A percentile compares a stretch with the other conserved stretches of the same genome.
These are phyloP conservation scores for Fusarium pseudograminearum DNA, from an alignment of 2,329 filamentous ascomycete genomes.

Conservation along the genomic window DNA sequence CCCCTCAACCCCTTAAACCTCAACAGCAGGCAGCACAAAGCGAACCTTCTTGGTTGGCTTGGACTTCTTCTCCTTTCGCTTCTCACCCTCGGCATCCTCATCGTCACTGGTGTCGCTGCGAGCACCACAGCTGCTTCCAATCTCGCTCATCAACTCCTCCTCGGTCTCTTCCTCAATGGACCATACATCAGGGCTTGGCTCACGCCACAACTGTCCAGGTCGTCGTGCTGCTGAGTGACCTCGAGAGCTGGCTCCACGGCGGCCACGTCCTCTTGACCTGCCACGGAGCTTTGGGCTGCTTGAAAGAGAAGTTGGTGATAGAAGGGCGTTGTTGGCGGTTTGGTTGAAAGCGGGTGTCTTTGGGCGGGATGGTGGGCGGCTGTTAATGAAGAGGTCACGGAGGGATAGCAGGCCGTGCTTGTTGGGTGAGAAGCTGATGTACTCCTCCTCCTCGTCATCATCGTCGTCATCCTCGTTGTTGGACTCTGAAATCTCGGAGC, in stretches of 20 bases:
- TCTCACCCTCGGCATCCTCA: slow-evolving; percentile 25
- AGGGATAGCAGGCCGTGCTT: slow-evolving; percentile 58
- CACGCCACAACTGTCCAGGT: slow-evolving; percentile 63
- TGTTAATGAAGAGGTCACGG: slow-evolving; percentile 57
- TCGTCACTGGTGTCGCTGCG: slow-evolving; percentile 50
- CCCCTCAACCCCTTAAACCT: slow-evolving; percentile 43
- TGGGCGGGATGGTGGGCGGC: slow-evolving; percentile 48
- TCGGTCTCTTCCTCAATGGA: slow-evolving; percentile 70
- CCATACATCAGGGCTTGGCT: slow-evolving; percentile 71
- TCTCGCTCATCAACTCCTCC: slow-evolving; percentile 62
- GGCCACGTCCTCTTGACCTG: slow-evolving; percentile 48
- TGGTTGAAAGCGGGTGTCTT: slow-evolving; percentile 51
- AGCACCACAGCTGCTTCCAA: slow-evolving; percentile 50
- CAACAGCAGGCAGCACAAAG: slow-evolving; percentile 63
- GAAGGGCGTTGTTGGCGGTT: slow-evolving; percentile 47
- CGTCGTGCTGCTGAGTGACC: slow-evolving; percentile 52
- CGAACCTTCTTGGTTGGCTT: slow-evolving; percentile 69
- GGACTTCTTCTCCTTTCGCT: slow-evolving; percentile 50
- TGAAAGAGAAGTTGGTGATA: slow-evolving; percentile 44
- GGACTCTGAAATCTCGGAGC: slow-evolving; percentile 57
- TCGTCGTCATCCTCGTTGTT: slow-evolving; percentile 62
- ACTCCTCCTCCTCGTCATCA: slow-evolving; percentile 63
- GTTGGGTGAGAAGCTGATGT: slow-evolving; percentile 61
- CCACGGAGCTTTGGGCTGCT: slow-evolving; percentile 48
- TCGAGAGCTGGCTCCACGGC: slow-evolving; percentile 44